phyloP scores from a whole-genome alignment of 257 asterid genomes.

The Plantago major region DNA sequence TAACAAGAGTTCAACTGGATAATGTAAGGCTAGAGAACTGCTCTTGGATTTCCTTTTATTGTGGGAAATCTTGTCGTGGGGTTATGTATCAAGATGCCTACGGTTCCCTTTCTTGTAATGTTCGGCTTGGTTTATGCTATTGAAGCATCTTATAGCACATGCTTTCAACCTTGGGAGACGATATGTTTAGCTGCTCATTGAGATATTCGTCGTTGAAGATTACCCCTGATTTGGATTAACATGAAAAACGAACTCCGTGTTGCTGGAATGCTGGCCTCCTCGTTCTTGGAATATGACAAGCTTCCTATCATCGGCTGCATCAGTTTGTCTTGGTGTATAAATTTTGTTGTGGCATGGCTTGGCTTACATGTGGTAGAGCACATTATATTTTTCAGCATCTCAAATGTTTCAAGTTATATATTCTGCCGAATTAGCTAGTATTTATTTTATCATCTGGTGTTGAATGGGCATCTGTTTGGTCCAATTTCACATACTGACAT shows the following conservation, averaged over 20 bases:
- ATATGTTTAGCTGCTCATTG: too few species aligned
- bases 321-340: slow-evolving; percentile 17
- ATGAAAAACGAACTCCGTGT: slow-evolving; percentile 2
- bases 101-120: neutral
- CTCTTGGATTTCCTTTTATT: neutral
- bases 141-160: neutral
- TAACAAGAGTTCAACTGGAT: neutral
- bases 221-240: slow-evolving; percentile 9
- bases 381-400: too few species aligned
- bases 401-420: too few species aligned
- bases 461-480: too few species aligned
- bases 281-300: slow-evolving; percentile 21
- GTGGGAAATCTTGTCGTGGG: neutral
- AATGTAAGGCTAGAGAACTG: neutral
- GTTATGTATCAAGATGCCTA: slow-evolving; percentile 1
- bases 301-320: slow-evolving; percentile 1
- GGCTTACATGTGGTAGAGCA: neutral
- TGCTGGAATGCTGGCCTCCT: slow-evolving; percentile 12
- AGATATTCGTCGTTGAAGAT: slow-evolving; percentile 13
- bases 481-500: too few species aligned
- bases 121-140: neutral
- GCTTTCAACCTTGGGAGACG: neutral
- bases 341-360: neutral
- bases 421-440: too few species aligned
- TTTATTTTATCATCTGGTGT: too few species aligned